Evolutionary conservation across 2,329 filamentous ascomycete species (phyloP).

Genomic region (Parafenestella ontariensis): DNA sequence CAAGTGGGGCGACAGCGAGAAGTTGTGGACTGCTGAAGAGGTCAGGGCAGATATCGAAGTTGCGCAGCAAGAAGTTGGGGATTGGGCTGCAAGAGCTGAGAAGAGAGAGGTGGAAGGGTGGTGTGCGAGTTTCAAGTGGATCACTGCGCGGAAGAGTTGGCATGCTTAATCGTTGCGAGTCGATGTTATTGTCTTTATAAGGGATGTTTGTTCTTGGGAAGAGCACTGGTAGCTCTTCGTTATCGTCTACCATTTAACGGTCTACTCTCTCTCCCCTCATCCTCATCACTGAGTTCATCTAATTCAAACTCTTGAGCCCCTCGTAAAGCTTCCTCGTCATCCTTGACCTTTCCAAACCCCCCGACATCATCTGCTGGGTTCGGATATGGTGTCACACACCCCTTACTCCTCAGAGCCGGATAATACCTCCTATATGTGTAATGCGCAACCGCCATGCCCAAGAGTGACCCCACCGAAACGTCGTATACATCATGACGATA

Average conservation of each 20-base stretch:
- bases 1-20: conserved; percentile 33
- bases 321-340: conserved; percentile 53
- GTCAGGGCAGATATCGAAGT: conserved; percentile 26
- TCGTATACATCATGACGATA: conserved; percentile 71
- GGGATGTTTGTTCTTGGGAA: background rate
- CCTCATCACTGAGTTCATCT: conserved; percentile 42
- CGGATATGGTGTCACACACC: conserved; percentile 61
- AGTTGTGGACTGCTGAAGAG: conserved; percentile 39
- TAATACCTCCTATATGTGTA: conserved; percentile 69
- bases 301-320: conserved; percentile 45
- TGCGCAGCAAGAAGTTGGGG: conserved; percentile 36
- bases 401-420: conserved; percentile 57
- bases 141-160: conserved; percentile 42
- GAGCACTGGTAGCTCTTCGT: background rate
- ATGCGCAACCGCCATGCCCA: conserved; percentile 63
- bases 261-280: conserved; percentile 29
- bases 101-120: conserved; percentile 37
- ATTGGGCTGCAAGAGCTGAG: conserved; percentile 35
- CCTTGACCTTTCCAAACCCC: conserved; percentile 50
- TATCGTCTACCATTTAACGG: conserved; percentile 32
- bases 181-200: background rate
- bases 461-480: conserved; percentile 62
- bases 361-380: conserved; percentile 44
- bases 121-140: conserved; percentile 48
- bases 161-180: conserved; percentile 10